Evolutionary conservation across 140 eudicot genomes (phyloP), one percentile per base, ranked within the genome.

Genomic region (Erigeron philadelphicus): DNA sequence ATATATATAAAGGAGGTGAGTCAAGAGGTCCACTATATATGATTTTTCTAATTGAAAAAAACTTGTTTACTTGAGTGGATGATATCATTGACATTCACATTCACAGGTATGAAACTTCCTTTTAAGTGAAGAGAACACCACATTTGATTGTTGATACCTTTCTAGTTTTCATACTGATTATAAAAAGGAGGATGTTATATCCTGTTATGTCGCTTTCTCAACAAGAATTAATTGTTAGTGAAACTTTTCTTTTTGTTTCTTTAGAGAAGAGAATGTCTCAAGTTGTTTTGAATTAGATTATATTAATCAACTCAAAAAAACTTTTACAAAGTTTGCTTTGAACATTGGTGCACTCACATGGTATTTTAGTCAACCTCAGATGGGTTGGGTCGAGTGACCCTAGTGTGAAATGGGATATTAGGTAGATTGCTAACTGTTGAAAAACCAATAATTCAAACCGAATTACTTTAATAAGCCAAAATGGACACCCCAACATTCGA

Each of bases 51-150:
- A 48, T 21, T 60, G 75, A 46, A 67, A 60, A 57, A 66, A 17
- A 66, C 35, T 16, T 57, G 61, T 46, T 49, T 59, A 55, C 45
- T 41, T 52, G 64, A 38, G 77, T 64, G 56, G 65, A 18, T 4
- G 18, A 49, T 55, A 25, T 49, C 60, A 64, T 65, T 75, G 47
- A 59, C 53, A 58, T 65, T 75, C 55, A 59, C 53, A 58, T 15
- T 38, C 59, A 49, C 53, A 55, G 6, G 58, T 25, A 42, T 58
- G 19, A 58, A 67, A 15, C 59, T 57, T 40, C n/a, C 40, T 19
- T 21, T 61, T 11, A 49, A 31, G 77, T 64, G 57, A 63, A 64
- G 54, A 16, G 62, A 71, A 16, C 66, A 25, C 82, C 74, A 58
- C 49, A 16, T 21, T 65, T 71, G 81, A 77, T 60, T 69, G 44